Conservation (phyloP, 352 stramenopile species). For the Phytophthora chlamydospora region DNA sequence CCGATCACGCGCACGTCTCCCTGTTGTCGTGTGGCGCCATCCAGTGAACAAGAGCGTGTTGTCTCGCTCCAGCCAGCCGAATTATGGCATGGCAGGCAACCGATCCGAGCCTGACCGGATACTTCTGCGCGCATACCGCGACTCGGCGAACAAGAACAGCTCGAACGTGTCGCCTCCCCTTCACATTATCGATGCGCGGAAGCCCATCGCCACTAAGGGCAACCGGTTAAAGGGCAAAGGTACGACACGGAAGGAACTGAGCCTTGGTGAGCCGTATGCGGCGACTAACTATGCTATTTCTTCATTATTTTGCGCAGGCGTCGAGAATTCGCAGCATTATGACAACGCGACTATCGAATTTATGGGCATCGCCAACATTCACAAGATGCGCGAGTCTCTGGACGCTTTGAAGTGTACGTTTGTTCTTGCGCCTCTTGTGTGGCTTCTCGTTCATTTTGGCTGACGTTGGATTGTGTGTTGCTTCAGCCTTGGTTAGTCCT, state of each 20-base stretch:
- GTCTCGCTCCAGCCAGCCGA: constrained; percentile 95
- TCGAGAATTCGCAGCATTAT: constrained; percentile 98
- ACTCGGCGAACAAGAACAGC: constrained; percentile 83
- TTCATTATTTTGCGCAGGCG: constrained; percentile 56
- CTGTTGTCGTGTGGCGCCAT: constrained; percentile 93
- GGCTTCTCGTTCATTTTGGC: background rate
- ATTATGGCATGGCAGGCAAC: constrained; percentile 96
- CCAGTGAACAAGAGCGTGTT: constrained; percentile 93
- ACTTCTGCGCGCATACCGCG: constrained; percentile 85
- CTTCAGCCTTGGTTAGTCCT: constrained; percentile 75
- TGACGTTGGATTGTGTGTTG: constrained; percentile 13
- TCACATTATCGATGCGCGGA: constrained; percentile 87
- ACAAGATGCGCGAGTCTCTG: constrained; percentile 97
- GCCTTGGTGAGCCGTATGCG: background rate
- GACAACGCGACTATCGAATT: constrained; percentile 95
- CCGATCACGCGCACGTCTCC: constrained; percentile 92
- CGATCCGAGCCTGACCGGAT: constrained; percentile 93
- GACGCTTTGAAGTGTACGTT: constrained; percentile 79
- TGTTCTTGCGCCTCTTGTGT: background rate
- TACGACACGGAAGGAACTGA: constrained; percentile 12
- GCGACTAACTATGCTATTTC: constrained; percentile 6
- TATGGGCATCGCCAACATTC: constrained; percentile 99
- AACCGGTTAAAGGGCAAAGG: constrained; percentile 88
- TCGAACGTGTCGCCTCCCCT: constrained; percentile 70
- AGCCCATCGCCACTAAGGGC: constrained; percentile 80